Evolutionary conservation across 1,284 basidiomycete species (phyloP).

Genomic region (Melampsora americana): DNA sequence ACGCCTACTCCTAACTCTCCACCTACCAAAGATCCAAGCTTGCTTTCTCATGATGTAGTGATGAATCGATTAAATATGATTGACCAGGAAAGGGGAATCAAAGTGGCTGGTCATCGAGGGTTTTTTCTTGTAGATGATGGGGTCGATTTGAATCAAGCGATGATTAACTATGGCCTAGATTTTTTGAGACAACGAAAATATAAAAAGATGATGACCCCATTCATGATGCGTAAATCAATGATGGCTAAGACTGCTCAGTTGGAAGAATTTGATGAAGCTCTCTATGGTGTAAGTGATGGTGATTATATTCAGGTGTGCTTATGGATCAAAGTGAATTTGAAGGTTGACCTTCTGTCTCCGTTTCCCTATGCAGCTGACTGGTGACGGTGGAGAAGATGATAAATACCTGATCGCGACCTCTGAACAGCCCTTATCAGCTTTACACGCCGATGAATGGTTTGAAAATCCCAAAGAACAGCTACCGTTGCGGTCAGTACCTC

Average conservation of each 20-base stretch:
- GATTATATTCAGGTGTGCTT: not conserved
- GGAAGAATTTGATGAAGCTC: constrained; percentile 95
- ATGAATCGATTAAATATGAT: constrained; percentile 87
- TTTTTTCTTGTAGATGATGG: constrained; percentile 95
- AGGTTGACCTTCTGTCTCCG: too few species aligned
- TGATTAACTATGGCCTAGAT: constrained; percentile 91
- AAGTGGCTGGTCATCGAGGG: constrained; percentile 90
- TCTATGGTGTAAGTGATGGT: constrained; percentile 72
- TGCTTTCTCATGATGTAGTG: constrained; percentile 95
- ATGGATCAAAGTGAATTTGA: too few species aligned
- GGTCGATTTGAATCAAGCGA: constrained; percentile 92
- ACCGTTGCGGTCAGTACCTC: constrained; percentile 63
- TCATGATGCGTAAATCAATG: constrained; percentile 96
- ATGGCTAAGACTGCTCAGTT: constrained; percentile 98
- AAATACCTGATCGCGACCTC: constrained; percentile 99
- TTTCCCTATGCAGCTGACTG: constrained; percentile 61
- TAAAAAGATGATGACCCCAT: constrained; percentile 95
- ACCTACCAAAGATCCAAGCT: constrained; percentile 61
- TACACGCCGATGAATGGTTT: constrained; percentile 95
- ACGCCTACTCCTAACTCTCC: constrained; percentile 69
- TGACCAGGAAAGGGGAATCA: constrained; percentile 83
- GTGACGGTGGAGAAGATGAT: constrained; percentile 75
- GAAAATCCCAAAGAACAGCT: constrained; percentile 85
- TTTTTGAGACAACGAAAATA: constrained; percentile 78
- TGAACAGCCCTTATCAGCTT: constrained; percentile 95